These are phyloP conservation scores for Bryum argenteum DNA, from an alignment of 225 moss, liverwort and hornwort genomes.

Conservation along the genomic window DNA sequence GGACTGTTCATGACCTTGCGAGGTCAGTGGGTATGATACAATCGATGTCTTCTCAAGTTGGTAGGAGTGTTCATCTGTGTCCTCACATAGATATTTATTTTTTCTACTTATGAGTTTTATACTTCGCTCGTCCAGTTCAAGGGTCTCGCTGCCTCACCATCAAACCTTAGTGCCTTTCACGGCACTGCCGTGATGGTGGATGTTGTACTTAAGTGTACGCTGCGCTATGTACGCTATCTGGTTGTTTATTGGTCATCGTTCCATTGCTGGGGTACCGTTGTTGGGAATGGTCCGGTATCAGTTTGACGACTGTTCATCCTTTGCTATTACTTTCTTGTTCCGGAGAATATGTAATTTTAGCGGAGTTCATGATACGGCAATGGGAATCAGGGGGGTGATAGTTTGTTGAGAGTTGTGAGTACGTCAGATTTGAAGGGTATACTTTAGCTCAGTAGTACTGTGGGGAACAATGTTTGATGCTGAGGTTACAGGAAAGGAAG, in stretches of 20 bases:
- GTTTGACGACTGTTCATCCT: background rate
- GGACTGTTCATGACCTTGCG: slow-evolving; percentile 1
- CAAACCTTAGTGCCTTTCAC: background rate
- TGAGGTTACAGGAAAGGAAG: slow-evolving; percentile 4
- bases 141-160: background rate
- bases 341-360: slow-evolving; percentile 5
- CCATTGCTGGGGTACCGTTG: background rate
- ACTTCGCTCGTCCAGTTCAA: background rate
- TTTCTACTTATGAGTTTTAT: background rate
- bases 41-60: background rate
- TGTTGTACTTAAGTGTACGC: background rate
- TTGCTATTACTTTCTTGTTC: background rate
- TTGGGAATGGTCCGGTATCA: slow-evolving; percentile 4
- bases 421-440: slow-evolving; percentile 3
- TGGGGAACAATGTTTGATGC: slow-evolving; percentile 19
- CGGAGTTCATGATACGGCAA: background rate
- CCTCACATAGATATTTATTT: background rate
- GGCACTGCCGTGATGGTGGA: background rate
- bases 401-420: slow-evolving; percentile 9
- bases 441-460: slow-evolving; percentile 9
- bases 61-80: background rate
- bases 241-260: background rate
- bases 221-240: background rate
- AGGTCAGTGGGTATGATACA: background rate
- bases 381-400: background rate